Evolutionary conservation across 345 rosid genomes (phyloP).

Genomic region (rapeseed (Brassica napus)): Da-Ae NC_063435.1:12741501-12742000

Average conservation of each 20-base stretch:
- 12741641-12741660: background rate
- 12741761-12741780: background rate
- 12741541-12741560: too few species aligned
- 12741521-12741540: too few species aligned
- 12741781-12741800: background rate
- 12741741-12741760: background rate
- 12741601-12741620: too few species aligned
- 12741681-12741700: background rate
- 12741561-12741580: background rate
- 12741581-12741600: background rate
- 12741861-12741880: background rate
- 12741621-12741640: background rate
- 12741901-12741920: background rate
- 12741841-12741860: background rate
- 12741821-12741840: background rate
- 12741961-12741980: background rate
- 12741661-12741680: background rate
- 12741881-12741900: fast-evolving
- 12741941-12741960: background rate
- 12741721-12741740: background rate
- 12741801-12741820: background rate
- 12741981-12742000: slow-evolving; percentile 21
- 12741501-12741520: too few species aligned
- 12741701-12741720: background rate
- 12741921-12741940: slow-evolving; percentile 14